Evolutionary conservation across 495 filamentous ascomycete species (phyloP).

Genomic region (Usnea hakonensis): DNA sequence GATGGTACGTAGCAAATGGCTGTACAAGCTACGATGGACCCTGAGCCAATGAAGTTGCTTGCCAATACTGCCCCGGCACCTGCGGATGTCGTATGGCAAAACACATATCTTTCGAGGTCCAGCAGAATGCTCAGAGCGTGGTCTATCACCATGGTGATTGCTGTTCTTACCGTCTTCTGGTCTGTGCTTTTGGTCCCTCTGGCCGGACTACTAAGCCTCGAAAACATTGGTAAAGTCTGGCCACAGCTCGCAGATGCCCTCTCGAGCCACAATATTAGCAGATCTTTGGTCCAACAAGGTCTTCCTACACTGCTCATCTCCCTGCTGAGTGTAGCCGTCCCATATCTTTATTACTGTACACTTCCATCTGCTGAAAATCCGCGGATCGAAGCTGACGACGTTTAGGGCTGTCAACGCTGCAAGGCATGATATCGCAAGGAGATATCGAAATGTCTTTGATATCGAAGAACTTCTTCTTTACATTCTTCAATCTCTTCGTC

Average conservation of each 20-base stretch:
- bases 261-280: conserved; percentile 53
- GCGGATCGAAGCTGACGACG: conserved; percentile 6
- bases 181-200: conserved; percentile 74
- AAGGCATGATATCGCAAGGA: conserved; percentile 90
- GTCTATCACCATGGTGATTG: conserved; percentile 73
- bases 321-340: conserved; percentile 78
- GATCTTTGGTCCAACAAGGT: conserved; percentile 76
- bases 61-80: conserved; percentile 82
- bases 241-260: conserved; percentile 64
- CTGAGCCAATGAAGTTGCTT: conserved; percentile 73
- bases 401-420: conserved; percentile 66
- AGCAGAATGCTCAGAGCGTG: conserved; percentile 68
- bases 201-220: conserved; percentile 66
- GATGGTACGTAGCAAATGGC: conserved; percentile 64
- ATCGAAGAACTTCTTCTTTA: conserved; percentile 99
- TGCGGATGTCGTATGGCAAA: conserved; percentile 83
- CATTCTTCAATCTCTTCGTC: conserved; percentile 97
- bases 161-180: conserved; percentile 81
- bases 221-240: conserved; percentile 64
- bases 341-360: conserved; percentile 88
- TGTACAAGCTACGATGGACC: conserved; percentile 84
- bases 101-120: conserved; percentile 76
- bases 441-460: conserved; percentile 94
- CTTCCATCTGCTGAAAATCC: background rate
- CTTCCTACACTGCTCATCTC: conserved; percentile 79